These are phyloP conservation scores for Recurvomyces mirabilis DNA, from an alignment of 495 filamentous ascomycete genomes.

Conservation along the genomic window DNA sequence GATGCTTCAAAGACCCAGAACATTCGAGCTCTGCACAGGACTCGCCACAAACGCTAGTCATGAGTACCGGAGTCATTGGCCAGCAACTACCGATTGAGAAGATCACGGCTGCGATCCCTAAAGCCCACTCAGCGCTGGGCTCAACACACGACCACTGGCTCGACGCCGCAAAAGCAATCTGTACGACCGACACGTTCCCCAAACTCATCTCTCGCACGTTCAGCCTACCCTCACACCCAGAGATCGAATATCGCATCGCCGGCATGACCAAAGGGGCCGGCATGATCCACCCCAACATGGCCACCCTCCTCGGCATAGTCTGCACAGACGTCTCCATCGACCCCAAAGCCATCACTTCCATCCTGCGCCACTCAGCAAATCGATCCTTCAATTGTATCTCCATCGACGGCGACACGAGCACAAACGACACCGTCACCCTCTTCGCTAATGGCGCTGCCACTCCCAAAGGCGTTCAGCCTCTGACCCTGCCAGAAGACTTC, in stretches of 20 bases:
- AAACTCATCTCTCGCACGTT: conserved; percentile 84
- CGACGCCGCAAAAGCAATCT: conserved; percentile 78
- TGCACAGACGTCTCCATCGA: conserved; percentile 85
- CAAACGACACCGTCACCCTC: conserved; percentile 90
- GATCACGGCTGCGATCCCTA: conserved; percentile 72
- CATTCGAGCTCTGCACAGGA: conserved; percentile 32
- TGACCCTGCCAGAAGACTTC: background rate
- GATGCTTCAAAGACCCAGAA: conserved; percentile 45
- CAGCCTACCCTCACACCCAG: conserved; percentile 68
- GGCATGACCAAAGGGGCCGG: conserved; percentile 98
- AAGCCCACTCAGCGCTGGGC: conserved; percentile 56
- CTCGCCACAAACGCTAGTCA: conserved; percentile 66
- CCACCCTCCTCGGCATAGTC: conserved; percentile 84
- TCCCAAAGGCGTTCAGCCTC: conserved; percentile 30
- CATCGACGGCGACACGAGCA: conserved; percentile 91
- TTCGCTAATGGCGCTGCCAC: conserved; percentile 91
- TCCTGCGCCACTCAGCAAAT: conserved; percentile 66
- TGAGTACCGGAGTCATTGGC: conserved; percentile 97
- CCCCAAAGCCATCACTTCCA: conserved; percentile 49
- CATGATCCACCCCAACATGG: conserved; percentile 99
- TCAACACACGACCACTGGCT: conserved; percentile 78
- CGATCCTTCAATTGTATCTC: conserved; percentile 94
- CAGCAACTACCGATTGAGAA: conserved; percentile 86
- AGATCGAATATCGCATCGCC: conserved; percentile 66
- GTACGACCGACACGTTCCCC: conserved; percentile 98